These are phyloP conservation scores for Scutellaria baicalensis DNA, from an alignment of 257 asterid genomes.

Conservation along the genomic window DNA sequence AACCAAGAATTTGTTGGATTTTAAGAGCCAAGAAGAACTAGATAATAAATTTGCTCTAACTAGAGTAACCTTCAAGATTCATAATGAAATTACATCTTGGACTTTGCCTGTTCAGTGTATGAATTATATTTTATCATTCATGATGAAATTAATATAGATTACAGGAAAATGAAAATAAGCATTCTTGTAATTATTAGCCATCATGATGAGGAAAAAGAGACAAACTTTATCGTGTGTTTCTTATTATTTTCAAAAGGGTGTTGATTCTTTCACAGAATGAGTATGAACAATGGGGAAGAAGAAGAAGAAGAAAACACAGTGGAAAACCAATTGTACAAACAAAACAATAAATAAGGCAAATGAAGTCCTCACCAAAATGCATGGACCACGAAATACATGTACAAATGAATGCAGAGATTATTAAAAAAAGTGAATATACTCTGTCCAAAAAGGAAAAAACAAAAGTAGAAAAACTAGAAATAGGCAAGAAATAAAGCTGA, in stretches of 20 bases:
- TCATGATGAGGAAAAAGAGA: not conserved
- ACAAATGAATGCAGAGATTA: conserved; percentile 16
- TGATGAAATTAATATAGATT: too few species aligned
- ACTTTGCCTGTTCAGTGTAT: too few species aligned
- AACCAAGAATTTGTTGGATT: not conserved
- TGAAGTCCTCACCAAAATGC: not conserved
- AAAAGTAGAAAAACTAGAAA: conserved; percentile 7
- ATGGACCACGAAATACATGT: conserved; percentile 46
- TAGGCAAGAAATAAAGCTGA: conserved; percentile 23
- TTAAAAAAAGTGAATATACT: conserved; percentile 47
- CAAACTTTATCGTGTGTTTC: not conserved
- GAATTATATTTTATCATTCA: too few species aligned
- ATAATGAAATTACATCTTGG: not conserved
- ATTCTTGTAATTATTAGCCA: not conserved
- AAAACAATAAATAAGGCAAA: conserved; percentile 4
- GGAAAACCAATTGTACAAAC: not conserved
- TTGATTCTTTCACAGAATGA: not conserved
- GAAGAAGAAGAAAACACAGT: not conserved
- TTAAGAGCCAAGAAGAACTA: not conserved
- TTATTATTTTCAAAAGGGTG: not conserved
- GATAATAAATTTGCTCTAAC: not conserved
- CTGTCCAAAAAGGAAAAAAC: conserved; percentile 28
- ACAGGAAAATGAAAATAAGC: not conserved
- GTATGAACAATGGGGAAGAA: not conserved
- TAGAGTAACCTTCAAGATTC: not conserved